phyloP scores from a whole-genome alignment of 129 eudicot species.

The Artemisia annua region DNA sequence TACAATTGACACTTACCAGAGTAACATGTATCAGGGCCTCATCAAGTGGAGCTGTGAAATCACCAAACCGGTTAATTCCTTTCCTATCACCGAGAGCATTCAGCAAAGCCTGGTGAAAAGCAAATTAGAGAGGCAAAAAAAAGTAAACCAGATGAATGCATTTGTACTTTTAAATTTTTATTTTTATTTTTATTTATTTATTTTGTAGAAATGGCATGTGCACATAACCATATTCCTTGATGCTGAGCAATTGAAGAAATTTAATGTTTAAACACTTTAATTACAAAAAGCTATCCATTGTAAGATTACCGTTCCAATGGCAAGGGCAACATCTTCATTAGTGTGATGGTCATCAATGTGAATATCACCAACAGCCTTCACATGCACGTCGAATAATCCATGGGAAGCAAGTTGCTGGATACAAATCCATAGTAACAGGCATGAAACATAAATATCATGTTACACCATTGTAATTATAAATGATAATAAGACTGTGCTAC shows the following conservation, averaged over 20 bases:
- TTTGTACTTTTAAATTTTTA: too few relatives aligned
- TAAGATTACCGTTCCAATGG: conserved; percentile 87
- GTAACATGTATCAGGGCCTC: conserved; percentile 92
- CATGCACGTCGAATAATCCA: conserved; percentile 92
- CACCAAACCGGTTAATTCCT: conserved; percentile 93
- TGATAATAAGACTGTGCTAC: conserved; percentile 2
- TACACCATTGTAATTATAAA: not conserved
- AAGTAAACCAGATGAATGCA: not conserved
- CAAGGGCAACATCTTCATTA: conserved; percentile 95
- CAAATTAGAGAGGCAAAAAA: not conserved
- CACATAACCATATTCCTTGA: conserved; percentile 6
- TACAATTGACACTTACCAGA: conserved; percentile 52
- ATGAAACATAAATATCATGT: not conserved
- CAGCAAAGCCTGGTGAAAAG: conserved; percentile 72
- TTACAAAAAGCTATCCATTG: conserved; percentile 5
- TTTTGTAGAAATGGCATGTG: not conserved
- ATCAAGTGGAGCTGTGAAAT: conserved; percentile 97
- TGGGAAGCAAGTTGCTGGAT: conserved; percentile 96
- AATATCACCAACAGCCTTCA: conserved; percentile 90
- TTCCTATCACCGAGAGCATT: conserved; percentile 95
- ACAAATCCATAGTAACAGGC: conserved; percentile 16
- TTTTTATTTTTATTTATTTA: too few relatives aligned
- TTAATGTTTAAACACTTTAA: not conserved
- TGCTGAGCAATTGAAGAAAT: conserved; percentile 1
- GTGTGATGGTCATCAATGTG: conserved; percentile 99